Conservation (phyloP, 2,329 filamentous ascomycete species). For the Penicillium sp. region DNA sequence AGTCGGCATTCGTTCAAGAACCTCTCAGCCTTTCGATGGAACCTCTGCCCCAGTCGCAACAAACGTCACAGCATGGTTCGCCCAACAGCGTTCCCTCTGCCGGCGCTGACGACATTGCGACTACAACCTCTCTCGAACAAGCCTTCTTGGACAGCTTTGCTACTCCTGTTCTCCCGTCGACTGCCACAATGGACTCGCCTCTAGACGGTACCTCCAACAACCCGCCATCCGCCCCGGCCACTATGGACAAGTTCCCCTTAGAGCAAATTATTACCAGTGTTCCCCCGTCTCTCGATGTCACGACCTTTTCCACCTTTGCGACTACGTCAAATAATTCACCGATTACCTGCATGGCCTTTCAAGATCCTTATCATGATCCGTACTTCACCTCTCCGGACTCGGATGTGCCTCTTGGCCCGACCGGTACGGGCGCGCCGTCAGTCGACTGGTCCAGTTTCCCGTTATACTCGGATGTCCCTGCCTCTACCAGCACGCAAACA, state of each 20-base stretch:
- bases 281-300: slow-evolving; percentile 45
- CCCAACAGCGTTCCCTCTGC: slow-evolving; percentile 44
- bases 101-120: slow-evolving; percentile 31
- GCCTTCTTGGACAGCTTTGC: slow-evolving; percentile 38
- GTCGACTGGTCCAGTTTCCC: slow-evolving; percentile 56
- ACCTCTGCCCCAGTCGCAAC: slow-evolving; percentile 20
- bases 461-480: slow-evolving; percentile 43
- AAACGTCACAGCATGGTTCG: slow-evolving; percentile 47
- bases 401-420: slow-evolving; percentile 44
- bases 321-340: slow-evolving; percentile 39
- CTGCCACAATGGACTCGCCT: slow-evolving; percentile 29
- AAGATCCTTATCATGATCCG: slow-evolving; percentile 43
- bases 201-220: slow-evolving; percentile 28
- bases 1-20: slow-evolving; percentile 38
- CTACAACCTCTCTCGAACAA: slow-evolving; percentile 36
- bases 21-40: slow-evolving; percentile 29
- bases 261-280: slow-evolving; percentile 41
- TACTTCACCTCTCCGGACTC: slow-evolving; percentile 51
- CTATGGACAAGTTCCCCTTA: slow-evolving; percentile 35
- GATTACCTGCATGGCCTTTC: slow-evolving; percentile 41
- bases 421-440: slow-evolving; percentile 46
- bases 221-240: slow-evolving; percentile 31
- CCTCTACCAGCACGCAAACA: slow-evolving; percentile 48
- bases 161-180: slow-evolving; percentile 23
- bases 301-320: slow-evolving; percentile 41